These are phyloP conservation scores for Phytopythium oedochilum DNA, from an alignment of 352 stramenopile genomes.

Conservation along the genomic window DNA sequence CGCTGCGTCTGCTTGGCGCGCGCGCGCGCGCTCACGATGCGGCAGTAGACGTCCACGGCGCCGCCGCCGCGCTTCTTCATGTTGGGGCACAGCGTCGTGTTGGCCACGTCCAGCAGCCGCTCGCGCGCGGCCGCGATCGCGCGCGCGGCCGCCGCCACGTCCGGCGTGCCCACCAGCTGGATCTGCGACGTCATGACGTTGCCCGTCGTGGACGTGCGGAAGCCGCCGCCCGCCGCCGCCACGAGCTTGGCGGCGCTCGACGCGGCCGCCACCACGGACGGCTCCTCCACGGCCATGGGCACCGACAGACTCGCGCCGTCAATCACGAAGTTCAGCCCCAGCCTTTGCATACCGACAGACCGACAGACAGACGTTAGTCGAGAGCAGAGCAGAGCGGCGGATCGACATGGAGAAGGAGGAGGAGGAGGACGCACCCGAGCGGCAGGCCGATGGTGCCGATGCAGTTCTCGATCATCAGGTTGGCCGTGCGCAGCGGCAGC, in stretches of 20 bases:
- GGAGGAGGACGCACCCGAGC: slow-evolving; percentile 39
- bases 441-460: slow-evolving; percentile 83
- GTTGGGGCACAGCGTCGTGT: slow-evolving; percentile 75
- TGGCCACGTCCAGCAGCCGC: slow-evolving; percentile 59
- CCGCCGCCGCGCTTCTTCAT: slow-evolving; percentile 86
- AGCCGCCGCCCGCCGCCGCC: slow-evolving; percentile 61
- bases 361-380: neutral
- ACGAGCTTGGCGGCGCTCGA: slow-evolving; percentile 84
- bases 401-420: neutral
- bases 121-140: slow-evolving; percentile 50
- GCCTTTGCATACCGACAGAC: slow-evolving; percentile 13
- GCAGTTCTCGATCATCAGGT: slow-evolving; percentile 90
- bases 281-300: slow-evolving; percentile 84
- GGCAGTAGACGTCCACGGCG: slow-evolving; percentile 75
- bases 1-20: slow-evolving; percentile 7
- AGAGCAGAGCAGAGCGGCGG: no score
- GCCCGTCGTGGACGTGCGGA: slow-evolving; percentile 62
- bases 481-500: slow-evolving; percentile 69
- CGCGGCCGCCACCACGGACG: slow-evolving; percentile 78
- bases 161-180: slow-evolving; percentile 69
- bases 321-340: slow-evolving; percentile 85
- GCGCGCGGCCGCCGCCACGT: slow-evolving; percentile 46
- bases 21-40: slow-evolving; percentile 55
- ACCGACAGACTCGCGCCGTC: slow-evolving; percentile 75
- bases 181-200: slow-evolving; percentile 89